phyloP scores from a whole-genome alignment of 2,329 filamentous ascomycete genomes.

The Aspergillus pseudotamarii region DNA sequence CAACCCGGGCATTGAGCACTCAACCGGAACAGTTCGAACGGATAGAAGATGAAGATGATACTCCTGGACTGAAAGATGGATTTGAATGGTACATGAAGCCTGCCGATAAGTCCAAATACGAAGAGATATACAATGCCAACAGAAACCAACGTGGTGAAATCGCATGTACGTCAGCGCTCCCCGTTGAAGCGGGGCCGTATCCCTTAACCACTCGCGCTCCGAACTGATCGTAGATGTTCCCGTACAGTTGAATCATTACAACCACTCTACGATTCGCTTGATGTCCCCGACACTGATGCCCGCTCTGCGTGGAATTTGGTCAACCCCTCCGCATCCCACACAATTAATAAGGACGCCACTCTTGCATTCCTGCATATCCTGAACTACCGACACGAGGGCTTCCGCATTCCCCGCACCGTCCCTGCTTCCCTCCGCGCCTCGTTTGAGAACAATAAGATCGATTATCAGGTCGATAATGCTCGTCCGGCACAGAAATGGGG shows the following conservation, averaged over 20 bases:
- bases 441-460: conserved; percentile 95
- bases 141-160: conserved; percentile 84
- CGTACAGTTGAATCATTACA: conserved; percentile 71
- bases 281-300: conserved; percentile 75
- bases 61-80: conserved; percentile 84
- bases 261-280: conserved; percentile 73
- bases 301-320: conserved; percentile 96
- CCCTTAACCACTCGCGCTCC: not conserved
- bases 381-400: conserved; percentile 93
- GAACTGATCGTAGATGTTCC: conserved; percentile 24
- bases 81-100: conserved; percentile 99
- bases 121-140: conserved; percentile 94
- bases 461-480: conserved; percentile 87
- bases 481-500: conserved; percentile 76
- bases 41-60: conserved; percentile 77
- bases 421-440: conserved; percentile 87
- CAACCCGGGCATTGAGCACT: conserved; percentile 75
- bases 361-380: conserved; percentile 96
- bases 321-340: conserved; percentile 80
- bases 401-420: conserved; percentile 86
- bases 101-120: conserved; percentile 87
- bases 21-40: conserved; percentile 82
- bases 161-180: conserved; percentile 61
- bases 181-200: not conserved
- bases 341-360: conserved; percentile 92